Evolutionary conservation across 1,284 basidiomycete species (phyloP), one percentile per base, ranked within the genome.

Genomic region (Ustilago curta): DNA sequence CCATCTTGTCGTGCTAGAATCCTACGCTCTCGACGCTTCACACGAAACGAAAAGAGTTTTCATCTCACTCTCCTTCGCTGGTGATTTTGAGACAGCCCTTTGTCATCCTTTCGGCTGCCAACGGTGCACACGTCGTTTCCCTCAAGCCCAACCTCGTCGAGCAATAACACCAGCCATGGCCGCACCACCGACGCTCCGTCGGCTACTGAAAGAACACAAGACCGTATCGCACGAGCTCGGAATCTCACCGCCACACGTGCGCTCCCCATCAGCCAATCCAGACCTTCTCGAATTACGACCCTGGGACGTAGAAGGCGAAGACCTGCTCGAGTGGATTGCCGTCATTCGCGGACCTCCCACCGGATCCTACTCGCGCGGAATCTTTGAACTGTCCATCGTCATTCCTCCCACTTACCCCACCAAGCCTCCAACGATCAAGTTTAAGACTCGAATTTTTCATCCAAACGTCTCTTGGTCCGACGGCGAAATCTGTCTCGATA

Each of bases 401-500:
- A 60, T 84, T 7, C 82, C 83, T 0, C 40, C 68, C 0, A 51
- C 58, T 1, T 84, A 84, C 57, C 83, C 83, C 0, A 79, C 75
- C n/a, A 80, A 81, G 50, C 82, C 83, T n/a, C 83, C 83, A 4
- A 31, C 29, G 9, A 81, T 84, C 54, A 65, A 59, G 25, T 84
- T 84, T 49, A 43, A 42, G 12, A 83, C 82, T 0, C 51, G 60
- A n/a, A 79, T 84, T 44, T 84, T 81, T 48, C 83, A 84, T 47
- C 83, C 83, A 1, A 84, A 84, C 43, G 76, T 84, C 2, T 31
- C 68, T 16, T 83, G 77, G 77, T 79, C 79, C 64, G 78, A 73
- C 3, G 84, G 84, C 27, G 84, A 85, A 50, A 84, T 85, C 55
- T 85, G 84, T 40, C 63, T 85, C 1, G 84, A 85, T 57, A 65